Base-by-base conservation (phyloP, 495 filamentous ascomycete species). In the Sporormia fimetaria region DNA sequence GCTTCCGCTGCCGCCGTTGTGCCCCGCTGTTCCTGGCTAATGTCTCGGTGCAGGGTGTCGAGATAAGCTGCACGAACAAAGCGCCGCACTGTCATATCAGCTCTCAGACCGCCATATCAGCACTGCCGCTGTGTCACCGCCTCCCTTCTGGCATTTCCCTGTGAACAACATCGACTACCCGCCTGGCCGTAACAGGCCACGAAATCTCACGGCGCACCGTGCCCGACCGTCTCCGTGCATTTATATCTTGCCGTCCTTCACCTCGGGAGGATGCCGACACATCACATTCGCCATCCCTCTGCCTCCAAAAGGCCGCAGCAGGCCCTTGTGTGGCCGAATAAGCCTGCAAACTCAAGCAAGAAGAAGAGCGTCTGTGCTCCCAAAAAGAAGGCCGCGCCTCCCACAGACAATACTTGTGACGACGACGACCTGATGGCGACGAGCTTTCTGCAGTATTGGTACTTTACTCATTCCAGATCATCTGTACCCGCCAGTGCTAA, bases 371-470 rank as follows among this genome's bases (percentile, higher is more conserved):
- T 48, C 47, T 33, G 35, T 25, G 46, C 25, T 42, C 32, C 36
- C 25, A 39, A 21, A 38, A 55, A 55, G 42, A 48, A 52, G 29
- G 31, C 40, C 22, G 33, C 26, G 17, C 39, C 39, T 21, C 49
- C 3, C 21, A 49, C 46, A 42, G 41, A 52, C 33, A 42, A 44
- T 30, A 44, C 54, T 18, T 40, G 42, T n/a, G 57, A 62, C 26
- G 63, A 69, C 37, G 68, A 75, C 51, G 70, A 74, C 52, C 51
- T 51, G 24, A 78, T 78, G 69, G 69, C 71, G 16, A 63, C 70
- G 33, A 77, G 73, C 54, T 80, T 81, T 37, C 56, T 76, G 42
- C 75, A 79, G 46, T 81, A 71, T 58, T 81, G 76, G 76, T 80
- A 65, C 35, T 68, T 64, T 24, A 37, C 36, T 35, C 17, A 29